Evolutionary conservation across 495 filamentous ascomycete species (phyloP), one percentile per base, ranked within the genome.

Genomic region (Penicillium flavigenum): DNA sequence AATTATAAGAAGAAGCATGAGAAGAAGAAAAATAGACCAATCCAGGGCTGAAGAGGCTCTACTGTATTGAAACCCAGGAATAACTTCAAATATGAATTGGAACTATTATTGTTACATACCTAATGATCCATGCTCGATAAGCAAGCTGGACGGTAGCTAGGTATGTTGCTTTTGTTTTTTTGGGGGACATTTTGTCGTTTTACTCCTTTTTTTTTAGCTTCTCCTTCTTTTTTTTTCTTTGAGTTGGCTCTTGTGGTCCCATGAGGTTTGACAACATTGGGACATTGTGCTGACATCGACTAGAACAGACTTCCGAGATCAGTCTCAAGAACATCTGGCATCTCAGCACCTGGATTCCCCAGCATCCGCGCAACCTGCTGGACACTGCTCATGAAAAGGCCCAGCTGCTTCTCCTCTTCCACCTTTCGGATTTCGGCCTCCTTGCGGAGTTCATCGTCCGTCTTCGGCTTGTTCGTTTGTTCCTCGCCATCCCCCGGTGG

Each of bases 241-340:
- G 1, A 22, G 11, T 22, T 22, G 10, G 17, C 22, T 12, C 20
- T 42, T 12, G 12, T 53, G 16, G 16, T 20, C 4, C 22, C 36
- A 24, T 27, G 14, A 20, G 34, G 12, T 55, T 9, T 19, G n/a
- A 54, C 36, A 6, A 8, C 1, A 19, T 14, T 17, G 29, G n/a
- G 24, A 38, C 43, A 34, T 19, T 8, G 7, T 24, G 36, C 24
- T 22, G 36, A 32, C 19, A 45, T 31, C 10, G 11, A 14, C 59
- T 54, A 75, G 49, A 75, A 76, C 26, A 76, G 34, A 19, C 65
- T 74, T 5, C 73, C 73, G 9, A 74, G 60, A 26, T 76, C 72
- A 8, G 47, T 58, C 36, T 73, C 60, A 16, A 74, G 44, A 41
- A 69, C 12, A 1, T 58, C 54, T 3, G 50, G 38, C 45, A 60